Evolutionary conservation across 2,329 filamentous ascomycete species (phyloP), one percentile per base, ranked within the genome.

Genomic region (Hyphodiscus sp.): DNA sequence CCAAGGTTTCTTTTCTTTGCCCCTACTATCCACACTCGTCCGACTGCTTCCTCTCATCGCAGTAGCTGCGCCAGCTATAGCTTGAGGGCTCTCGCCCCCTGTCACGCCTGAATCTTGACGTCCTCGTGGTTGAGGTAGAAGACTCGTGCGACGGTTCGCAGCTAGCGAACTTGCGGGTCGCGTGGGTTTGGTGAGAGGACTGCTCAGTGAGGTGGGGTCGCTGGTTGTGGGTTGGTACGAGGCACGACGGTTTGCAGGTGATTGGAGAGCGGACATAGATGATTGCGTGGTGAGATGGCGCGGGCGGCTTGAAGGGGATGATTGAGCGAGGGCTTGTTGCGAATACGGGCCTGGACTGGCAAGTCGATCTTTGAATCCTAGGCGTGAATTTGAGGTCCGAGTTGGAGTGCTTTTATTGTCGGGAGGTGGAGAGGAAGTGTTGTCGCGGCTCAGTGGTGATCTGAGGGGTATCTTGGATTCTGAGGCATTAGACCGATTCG

Each of bases 111-210:
- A 65, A 33, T 56, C 53, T 38, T 55, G 55, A 50, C 62, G 53
- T 30, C 64, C 65, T 55, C 61, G 69, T 2, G 64, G 61, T 23
- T 77, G 71, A 18, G 81, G 80, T 20, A 85, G 68, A 53, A 84
- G 63, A 61, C 80, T 83, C 4, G 68, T 72, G 29, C 81, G 76
- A 55, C 80, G 71, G 53, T 69, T 73, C 19, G 68, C 68, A 7
- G 79, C 76, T 45, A 85, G 63, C 2, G 82, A 84, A 64, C 79
- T 85, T 44, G 76, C 77, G 11, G 82, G 76, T 29, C 82, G 75
- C 42, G 65, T 68, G 61, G 61, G 54, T 52, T 54, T 62, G n/a
- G 54, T 38, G 2, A 47, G 41, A 6, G 62, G 61, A 61, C 64
- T 51, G 56, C 65, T 43, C 1, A 50, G 20, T 9, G 47, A 9